Conservation (phyloP, 768 basidiomycete species). For the Phlebiopsis flavidoalba region DNA sequence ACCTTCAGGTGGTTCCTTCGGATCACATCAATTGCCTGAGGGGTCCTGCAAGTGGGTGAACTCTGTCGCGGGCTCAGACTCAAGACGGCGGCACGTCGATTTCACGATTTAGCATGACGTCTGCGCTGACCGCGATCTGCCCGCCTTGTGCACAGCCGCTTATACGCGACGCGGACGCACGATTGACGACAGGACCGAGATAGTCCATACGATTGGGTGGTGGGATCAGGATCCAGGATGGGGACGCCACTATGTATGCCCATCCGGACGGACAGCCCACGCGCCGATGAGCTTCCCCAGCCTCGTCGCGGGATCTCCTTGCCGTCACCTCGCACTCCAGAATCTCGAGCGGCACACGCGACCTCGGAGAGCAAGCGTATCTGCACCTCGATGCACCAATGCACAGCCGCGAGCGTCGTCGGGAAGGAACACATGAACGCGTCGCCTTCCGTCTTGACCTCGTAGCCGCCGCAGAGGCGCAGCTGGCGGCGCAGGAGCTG, state of each 20-base stretch:
- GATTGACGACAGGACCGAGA: constrained; percentile 94
- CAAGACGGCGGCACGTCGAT: constrained; percentile 55
- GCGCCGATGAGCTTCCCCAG: constrained; percentile 67
- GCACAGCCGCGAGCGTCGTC: constrained; percentile 75
- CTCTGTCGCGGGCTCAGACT: constrained; percentile 37
- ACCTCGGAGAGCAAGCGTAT: constrained; percentile 73
- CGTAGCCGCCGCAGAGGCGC: constrained; percentile 90
- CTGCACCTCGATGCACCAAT: constrained; percentile 90
- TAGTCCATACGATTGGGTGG: constrained; percentile 88
- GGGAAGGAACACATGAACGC: constrained; percentile 99
- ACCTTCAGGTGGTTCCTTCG: constrained; percentile 65
- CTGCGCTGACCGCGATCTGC: constrained; percentile 88
- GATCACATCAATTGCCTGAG: constrained; percentile 69
- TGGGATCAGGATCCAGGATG: constrained; percentile 76
- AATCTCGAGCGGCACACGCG: constrained; percentile 90
- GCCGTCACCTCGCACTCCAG: constrained; percentile 90
- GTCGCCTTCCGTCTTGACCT: constrained; percentile 99
- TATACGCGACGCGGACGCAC: constrained; percentile 75
- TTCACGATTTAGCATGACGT: constrained; percentile 58
- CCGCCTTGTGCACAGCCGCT: constrained; percentile 81
- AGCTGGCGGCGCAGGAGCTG: constrained; percentile 77
- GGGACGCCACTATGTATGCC: constrained; percentile 93
- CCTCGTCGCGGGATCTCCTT: constrained; percentile 64
- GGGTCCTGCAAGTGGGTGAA: constrained; percentile 52
- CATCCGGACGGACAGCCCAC: constrained; percentile 94